Base-by-base conservation (phyloP, 345 rosid species). In the Dimocarpus longan region DNA sequence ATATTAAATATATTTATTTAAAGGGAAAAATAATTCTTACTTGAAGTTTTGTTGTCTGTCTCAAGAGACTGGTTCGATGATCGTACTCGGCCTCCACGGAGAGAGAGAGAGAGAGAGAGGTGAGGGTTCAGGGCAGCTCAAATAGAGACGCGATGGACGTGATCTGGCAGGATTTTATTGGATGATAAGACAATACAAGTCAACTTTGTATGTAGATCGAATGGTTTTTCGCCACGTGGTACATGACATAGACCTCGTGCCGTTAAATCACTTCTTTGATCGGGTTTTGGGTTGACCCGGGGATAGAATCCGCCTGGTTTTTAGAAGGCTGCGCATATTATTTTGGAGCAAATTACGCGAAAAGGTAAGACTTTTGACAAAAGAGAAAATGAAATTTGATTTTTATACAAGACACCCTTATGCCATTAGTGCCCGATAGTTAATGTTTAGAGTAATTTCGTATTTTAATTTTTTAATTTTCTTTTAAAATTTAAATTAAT, bases 41-140 rank as follows among this genome's bases (percentile, higher is more conserved):
- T 77, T 42, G 76, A 68, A 69, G 70, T 63, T 62, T 56, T 37
- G 63, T 15, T 54, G n/a, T 16, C 44, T 64, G 71, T 32, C 37
- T 56, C 40, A 63, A 68, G 67, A 62, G 57, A 71, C 44, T 37
- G 15, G 65, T 40, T 54, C 68, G 85, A 76, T 52, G 81, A 72
- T 82, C 82, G 71, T 68, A 71, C 68, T 74, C 19, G 76, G 74
- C 15, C 59, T n/a, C 59, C 48, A 26, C n/a, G 18, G 68, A 56
- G 71, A 68, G 69, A 18, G 78, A 71, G 70, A 24, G 5, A 60
- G 40, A 3, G 44, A 21, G 76, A 12, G 78, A 50, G 54, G 74
- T 79, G 80, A 79, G 80, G 79, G 83, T 74, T 80, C 86, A 87
- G 83, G 78, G 75, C 71, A 65, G 21, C 11, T 69, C 28, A 80